Conservation (phyloP, 495 filamentous ascomycete species). For the Penicillium atrosanguineum region DNA sequence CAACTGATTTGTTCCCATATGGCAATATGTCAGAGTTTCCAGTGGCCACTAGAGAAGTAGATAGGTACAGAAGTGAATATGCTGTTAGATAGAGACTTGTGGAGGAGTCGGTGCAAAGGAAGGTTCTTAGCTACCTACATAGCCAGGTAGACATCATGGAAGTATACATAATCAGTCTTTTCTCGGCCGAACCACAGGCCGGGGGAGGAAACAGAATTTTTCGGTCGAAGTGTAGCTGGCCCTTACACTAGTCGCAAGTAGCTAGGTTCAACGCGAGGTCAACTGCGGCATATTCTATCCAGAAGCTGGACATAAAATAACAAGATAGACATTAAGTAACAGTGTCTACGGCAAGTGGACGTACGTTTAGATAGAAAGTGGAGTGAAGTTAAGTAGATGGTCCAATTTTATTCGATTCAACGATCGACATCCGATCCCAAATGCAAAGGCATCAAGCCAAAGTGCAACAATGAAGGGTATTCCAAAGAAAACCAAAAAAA, state of each 20-base stretch:
- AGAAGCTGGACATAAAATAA: too few species aligned
- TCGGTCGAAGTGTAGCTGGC: background rate
- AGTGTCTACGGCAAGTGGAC: too few species aligned
- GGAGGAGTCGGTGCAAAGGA: background rate
- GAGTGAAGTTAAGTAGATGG: background rate
- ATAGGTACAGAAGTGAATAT: too few species aligned
- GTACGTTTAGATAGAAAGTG: too few species aligned
- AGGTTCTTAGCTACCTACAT: background rate
- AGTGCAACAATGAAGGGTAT: slow-evolving; percentile 20
- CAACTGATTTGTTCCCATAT: too few species aligned
- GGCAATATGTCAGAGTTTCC: too few species aligned
- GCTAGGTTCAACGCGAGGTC: background rate
- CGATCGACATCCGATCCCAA: slow-evolving; percentile 5
- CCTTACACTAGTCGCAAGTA: background rate
- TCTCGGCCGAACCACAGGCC: background rate
- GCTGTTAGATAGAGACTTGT: background rate
- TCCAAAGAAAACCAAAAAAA: slow-evolving; percentile 19
- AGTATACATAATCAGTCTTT: background rate
- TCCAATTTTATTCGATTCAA: background rate
- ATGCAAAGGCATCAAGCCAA: slow-evolving; percentile 11
- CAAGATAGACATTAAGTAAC: too few species aligned
- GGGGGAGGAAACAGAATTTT: background rate
- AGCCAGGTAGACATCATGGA: background rate
- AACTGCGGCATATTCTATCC: background rate
- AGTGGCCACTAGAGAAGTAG: too few species aligned